Evolutionary conservation across 139 green algal genomes (phyloP), one percentile per base, ranked within the genome.

Genomic region (Chlamydomonas applanata): DNA sequence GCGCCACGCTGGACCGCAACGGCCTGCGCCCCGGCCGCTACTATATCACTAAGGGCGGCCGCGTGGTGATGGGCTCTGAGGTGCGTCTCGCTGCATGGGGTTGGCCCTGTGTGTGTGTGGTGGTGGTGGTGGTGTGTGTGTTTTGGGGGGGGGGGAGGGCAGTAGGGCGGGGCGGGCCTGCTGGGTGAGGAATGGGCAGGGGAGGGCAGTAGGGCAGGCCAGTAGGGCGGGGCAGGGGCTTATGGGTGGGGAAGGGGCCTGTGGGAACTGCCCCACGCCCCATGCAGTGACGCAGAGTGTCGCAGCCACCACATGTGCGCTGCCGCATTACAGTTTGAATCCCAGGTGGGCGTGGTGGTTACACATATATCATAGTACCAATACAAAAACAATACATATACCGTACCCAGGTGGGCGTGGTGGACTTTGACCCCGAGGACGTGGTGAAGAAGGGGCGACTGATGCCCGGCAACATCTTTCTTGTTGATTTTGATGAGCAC

Each of bases 381-480:
- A 84, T 70, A 17, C 16, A 17, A 14, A 57, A n/a, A 49, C 40
- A 11, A 7, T 49, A 11, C 40, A 49, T 11, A 49, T 49, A 11
- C 7, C 7, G 7, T 11, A 49, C 40, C 7, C 84, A 95, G 85
- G 91, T 97, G 29, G 94, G 94, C 30, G 95, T 98, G 34, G 94
- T 98, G n/a, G 94, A 98, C 79, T 78, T 98, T 2, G 67, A 82
- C 29, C 83, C 79, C 46, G 89, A 91, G 65, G 87, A 98, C 33
- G 80, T 98, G 59, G 80, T 79, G 27, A 76, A 76, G 53, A 98
- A 98, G 88, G 94, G 95, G 14, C 89, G 94, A 20, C 88, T 98
- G n/a, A 96, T 93, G 84, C 94, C 94, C 5, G 94, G 94, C 59
- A 98, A 98, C 83, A 97, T 98, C 85, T 91, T 98, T 75, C 86